These are phyloP conservation scores for Penicillium sp. DNA, from an alignment of 2,329 filamentous ascomycete species.

Conservation along the genomic window DNA sequence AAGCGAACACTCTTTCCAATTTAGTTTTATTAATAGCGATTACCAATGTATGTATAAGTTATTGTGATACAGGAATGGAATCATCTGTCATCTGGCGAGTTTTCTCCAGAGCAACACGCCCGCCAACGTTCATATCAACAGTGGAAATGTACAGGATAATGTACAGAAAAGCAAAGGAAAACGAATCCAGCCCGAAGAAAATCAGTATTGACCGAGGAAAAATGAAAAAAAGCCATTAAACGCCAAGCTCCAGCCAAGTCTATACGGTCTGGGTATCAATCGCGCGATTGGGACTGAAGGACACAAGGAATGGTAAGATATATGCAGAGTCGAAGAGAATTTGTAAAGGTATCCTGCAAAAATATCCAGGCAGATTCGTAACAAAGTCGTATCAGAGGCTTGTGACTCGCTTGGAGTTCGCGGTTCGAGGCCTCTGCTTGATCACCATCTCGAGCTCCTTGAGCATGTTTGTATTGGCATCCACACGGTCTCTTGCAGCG, in stretches of 20 bases:
- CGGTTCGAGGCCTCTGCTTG: conserved; percentile 55
- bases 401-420: conserved; percentile 48
- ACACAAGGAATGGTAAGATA: conserved; percentile 11
- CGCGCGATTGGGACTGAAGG: conserved; percentile 21
- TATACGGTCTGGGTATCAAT: conserved; percentile 43
- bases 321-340: conserved; percentile 11
- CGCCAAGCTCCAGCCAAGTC: conserved; percentile 39
- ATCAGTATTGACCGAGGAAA: conserved; percentile 15
- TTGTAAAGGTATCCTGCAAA: background rate
- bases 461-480: conserved; percentile 87
- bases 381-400: conserved; percentile 42
- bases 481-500: conserved; percentile 71
- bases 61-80: conserved; percentile 1
- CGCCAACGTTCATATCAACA: background rate
- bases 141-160: conserved; percentile 3
- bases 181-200: conserved; percentile 9
- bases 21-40: conserved; percentile 4
- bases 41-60: background rate
- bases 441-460: conserved; percentile 92
- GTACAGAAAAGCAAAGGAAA: conserved; percentile 14
- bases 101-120: background rate
- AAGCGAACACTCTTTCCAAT: background rate
- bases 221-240: conserved; percentile 24
- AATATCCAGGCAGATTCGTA: background rate
- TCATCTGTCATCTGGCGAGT: conserved; percentile 3